Evolutionary conservation across 441 rosid genomes (phyloP), one percentile per base, ranked within the genome.

Genomic region (Brassica balearica): DNA sequence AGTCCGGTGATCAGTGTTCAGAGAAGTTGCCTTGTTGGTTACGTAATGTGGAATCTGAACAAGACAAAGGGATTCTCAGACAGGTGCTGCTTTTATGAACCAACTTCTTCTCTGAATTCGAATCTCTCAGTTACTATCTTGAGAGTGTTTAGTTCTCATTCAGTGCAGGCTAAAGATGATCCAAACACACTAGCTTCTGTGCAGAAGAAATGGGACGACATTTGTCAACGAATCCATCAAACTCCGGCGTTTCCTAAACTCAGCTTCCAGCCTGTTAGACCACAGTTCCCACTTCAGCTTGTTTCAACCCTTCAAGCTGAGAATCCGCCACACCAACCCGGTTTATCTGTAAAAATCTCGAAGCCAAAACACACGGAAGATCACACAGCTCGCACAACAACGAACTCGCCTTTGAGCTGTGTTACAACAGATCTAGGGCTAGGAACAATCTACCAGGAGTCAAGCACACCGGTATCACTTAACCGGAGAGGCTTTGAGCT

Each of bases 91-190:
- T 64, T 76, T 5, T 36, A 56, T 65, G 41, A 60, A 60, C 65
- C 0, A 61, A 46, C 14, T 46, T 22, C 36, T 2, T 15, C 25
- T 51, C 68, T n/a, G 67, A 12, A 71, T 71, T 85, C 68, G 59
- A 23, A 2, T 41, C 5, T 66, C 25, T 71, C 22, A 34, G 56
- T 8, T 27, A 32, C n/a, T 51, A 71, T 77, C 85, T 80, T 84
- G 84, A 84, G 86, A 77, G 60, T 58, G 22, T 67, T 65, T 77
- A 59, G 60, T 55, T 83, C 74, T 82, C 48, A 5, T 84, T 84
- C 86, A 84, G 85, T 86, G 92, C 96, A 94, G 98, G 77, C 81
- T 71, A 88, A 66, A 79, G 89, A 83, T 82, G 90, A 85, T 82
- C 82, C 85, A 80, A 65, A 67, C 36, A 56, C 76, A 62, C 77